Conservation (phyloP, 257 asterid genomes). For the Jacaranda copaia region DNA sequence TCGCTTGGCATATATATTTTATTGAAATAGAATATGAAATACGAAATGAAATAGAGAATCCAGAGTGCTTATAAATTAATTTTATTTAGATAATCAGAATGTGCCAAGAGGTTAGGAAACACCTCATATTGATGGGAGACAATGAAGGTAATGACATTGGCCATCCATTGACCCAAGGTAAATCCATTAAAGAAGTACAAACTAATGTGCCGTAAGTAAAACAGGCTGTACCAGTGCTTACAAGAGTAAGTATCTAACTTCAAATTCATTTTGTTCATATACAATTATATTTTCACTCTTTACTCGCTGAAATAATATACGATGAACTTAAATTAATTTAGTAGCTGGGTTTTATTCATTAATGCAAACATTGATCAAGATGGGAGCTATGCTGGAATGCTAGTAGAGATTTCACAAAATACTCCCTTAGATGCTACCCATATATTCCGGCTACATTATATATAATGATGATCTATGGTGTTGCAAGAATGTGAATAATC, state of each 20-base stretch:
- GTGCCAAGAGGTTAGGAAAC: background rate
- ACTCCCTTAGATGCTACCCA: constrained; percentile 24
- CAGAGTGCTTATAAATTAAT: too few species aligned
- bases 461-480: too few species aligned
- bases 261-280: too few species aligned
- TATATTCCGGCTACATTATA: background rate
- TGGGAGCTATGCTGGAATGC: constrained; percentile 9
- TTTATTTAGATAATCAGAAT: background rate
- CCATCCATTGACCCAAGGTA: constrained; percentile 8
- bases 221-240: constrained; percentile 30
- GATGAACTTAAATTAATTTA: too few species aligned
- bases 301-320: too few species aligned
- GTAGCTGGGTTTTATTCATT: too few species aligned
- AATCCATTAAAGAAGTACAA: constrained; percentile 23
- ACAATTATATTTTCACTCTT: too few species aligned
- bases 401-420: background rate
- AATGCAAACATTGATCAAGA: background rate
- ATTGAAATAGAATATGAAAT: too few species aligned
- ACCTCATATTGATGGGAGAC: constrained; percentile 38
- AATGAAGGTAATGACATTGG: constrained; percentile 39
- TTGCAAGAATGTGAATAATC: constrained; percentile 12
- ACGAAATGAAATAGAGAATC: too few species aligned
- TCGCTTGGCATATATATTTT: too few species aligned
- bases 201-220: constrained; percentile 26
- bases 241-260: background rate